Conservation (phyloP, 2,329 filamentous ascomycete genomes). For the Trichoderma sp. region DNA sequence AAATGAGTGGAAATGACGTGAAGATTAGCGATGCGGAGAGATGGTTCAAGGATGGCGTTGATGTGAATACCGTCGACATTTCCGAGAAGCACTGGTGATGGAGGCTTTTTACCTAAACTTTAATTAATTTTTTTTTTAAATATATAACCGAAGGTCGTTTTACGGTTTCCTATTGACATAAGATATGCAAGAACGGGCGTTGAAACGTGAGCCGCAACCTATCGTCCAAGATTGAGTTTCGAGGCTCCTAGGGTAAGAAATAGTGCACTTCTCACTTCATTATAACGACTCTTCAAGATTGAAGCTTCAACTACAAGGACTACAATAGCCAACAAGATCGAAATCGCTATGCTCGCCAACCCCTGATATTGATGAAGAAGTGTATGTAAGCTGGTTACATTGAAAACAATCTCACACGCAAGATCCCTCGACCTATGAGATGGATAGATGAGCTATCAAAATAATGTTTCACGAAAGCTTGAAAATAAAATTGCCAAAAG, state of each 20-base stretch:
- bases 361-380: too few species aligned
- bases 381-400: background rate
- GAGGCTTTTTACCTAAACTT: background rate
- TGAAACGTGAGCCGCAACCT: background rate
- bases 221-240: background rate
- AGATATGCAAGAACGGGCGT: background rate
- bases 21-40: conserved; percentile 59
- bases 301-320: background rate
- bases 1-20: conserved; percentile 75
- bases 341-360: background rate
- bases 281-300: background rate
- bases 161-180: background rate
- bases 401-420: background rate
- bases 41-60: conserved; percentile 68
- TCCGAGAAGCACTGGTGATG: conserved; percentile 65
- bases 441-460: too few species aligned
- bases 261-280: background rate
- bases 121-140: background rate
- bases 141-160: background rate
- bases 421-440: background rate
- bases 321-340: background rate
- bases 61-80: conserved; percentile 67
- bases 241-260: background rate
- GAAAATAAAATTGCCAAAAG: background rate
- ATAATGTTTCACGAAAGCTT: background rate